Evolutionary conservation across 1,139 yeast species (phyloP).

Genomic region (Spathaspora sp.): DNA sequence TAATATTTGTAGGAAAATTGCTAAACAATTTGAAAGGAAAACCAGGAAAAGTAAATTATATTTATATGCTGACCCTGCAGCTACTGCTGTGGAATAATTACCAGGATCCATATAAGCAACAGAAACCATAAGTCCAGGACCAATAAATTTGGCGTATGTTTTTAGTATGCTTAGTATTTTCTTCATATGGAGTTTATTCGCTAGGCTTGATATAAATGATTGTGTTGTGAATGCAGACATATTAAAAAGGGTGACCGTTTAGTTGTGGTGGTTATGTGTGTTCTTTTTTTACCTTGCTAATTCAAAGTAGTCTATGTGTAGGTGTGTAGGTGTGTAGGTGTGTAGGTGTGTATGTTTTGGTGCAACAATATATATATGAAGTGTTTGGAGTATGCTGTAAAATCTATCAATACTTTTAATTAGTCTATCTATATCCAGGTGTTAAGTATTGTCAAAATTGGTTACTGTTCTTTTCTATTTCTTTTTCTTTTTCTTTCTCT

Average conservation of each 20-base stretch:
- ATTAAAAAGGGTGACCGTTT: not conserved
- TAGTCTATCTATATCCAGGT: not conserved
- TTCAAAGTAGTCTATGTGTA: too few relatives aligned
- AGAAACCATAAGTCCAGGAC: constrained; percentile 93
- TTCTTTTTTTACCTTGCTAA: too few relatives aligned
- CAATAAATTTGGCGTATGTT: constrained; percentile 69
- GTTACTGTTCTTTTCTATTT: not conserved
- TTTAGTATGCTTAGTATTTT: constrained; percentile 19
- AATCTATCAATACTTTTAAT: not conserved
- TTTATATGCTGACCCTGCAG: constrained; percentile 87
- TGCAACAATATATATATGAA: not conserved
- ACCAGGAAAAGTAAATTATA: constrained; percentile 81
- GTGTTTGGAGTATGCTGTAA: not conserved
- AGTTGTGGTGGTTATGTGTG: not conserved
- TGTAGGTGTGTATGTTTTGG: too few relatives aligned
- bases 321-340: too few relatives aligned
- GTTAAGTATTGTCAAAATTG: not conserved
- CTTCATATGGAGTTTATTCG: constrained; percentile 6
- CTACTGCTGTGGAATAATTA: constrained; percentile 90
- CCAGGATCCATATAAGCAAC: constrained; percentile 99
- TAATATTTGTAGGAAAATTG: constrained; percentile 79
- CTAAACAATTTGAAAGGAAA: constrained; percentile 79
- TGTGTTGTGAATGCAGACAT: not conserved
- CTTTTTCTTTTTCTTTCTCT: not conserved
- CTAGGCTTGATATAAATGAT: constrained; percentile 2